A percentile compares a stretch with the other conserved stretches of the same genome.
Conservation (phyloP, 2,329 filamentous ascomycete species). For the Monascus ruber region DNA sequence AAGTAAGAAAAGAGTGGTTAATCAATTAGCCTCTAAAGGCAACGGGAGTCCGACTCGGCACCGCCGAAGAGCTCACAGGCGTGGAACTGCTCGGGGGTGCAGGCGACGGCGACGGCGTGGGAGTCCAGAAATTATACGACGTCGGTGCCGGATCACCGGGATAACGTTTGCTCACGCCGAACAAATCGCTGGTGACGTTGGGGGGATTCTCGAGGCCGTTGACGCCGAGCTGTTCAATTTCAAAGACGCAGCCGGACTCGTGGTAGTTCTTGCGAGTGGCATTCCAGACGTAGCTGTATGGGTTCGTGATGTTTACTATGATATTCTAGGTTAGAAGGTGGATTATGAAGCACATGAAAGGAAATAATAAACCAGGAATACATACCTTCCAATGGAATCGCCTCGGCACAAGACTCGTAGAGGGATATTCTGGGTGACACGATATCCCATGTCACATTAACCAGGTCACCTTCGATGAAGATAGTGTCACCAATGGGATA, state of each 20-base stretch:
- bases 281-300: conserved; percentile 1
- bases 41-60: no score
- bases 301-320: conserved; percentile 1
- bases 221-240: not conserved
- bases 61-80: no score
- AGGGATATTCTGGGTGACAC: not conserved
- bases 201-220: not conserved
- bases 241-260: conserved; percentile 3
- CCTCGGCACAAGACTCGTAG: not conserved
- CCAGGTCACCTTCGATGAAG: conserved; percentile 1
- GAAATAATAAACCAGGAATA: not conserved
- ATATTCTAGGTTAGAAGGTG: not conserved
- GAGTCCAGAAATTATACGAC: not conserved
- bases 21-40: no score
- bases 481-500: not conserved
- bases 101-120: no score
- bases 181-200: conserved; percentile 1
- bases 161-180: conserved; percentile 1
- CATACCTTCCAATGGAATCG: not conserved
- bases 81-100: no score
- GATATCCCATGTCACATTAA: conserved; percentile 3
- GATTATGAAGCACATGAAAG: not conserved
- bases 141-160: not conserved
- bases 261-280: conserved; percentile 2
- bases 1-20: no score